Evolutionary conservation across 805 yeast species (phyloP).

Genomic region (Starmera dryadoides): DNA sequence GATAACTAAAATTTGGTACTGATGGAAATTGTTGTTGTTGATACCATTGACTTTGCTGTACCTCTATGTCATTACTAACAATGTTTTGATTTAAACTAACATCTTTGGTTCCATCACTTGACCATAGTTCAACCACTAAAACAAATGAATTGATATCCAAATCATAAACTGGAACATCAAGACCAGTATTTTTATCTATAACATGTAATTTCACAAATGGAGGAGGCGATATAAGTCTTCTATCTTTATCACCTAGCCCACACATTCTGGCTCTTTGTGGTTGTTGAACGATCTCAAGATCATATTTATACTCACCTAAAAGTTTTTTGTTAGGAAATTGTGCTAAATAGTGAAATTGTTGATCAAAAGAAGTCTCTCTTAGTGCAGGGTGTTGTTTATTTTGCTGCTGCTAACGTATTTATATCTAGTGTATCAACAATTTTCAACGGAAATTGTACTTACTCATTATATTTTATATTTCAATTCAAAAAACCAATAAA

Average conservation of each 20-base stretch:
- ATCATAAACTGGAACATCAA: constrained; percentile 16
- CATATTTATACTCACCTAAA: constrained; percentile 6
- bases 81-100: constrained; percentile 15
- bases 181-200: constrained; percentile 15
- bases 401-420: no score
- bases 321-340: neutral
- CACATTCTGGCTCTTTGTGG: constrained; percentile 41
- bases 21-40: neutral
- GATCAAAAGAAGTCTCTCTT: no score
- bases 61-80: neutral
- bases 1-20: neutral
- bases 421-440: no score
- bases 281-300: constrained; percentile 30
- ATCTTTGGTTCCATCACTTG: constrained; percentile 22
- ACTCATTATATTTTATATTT: no score
- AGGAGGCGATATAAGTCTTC: constrained; percentile 26
- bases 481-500: no score
- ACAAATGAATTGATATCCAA: constrained; percentile 27
- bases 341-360: no score
- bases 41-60: neutral
- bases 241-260: constrained; percentile 35
- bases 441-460: no score
- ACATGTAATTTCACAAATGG: constrained; percentile 21
- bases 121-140: constrained; percentile 34
- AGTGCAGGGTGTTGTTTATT: no score